Percentiles rank a stretch among this genome's conserved stretches.
These are phyloP conservation scores for Pseudogymnoascus sp. DNA, from an alignment of 2,329 filamentous ascomycete species.

Conservation along the genomic window DNA sequence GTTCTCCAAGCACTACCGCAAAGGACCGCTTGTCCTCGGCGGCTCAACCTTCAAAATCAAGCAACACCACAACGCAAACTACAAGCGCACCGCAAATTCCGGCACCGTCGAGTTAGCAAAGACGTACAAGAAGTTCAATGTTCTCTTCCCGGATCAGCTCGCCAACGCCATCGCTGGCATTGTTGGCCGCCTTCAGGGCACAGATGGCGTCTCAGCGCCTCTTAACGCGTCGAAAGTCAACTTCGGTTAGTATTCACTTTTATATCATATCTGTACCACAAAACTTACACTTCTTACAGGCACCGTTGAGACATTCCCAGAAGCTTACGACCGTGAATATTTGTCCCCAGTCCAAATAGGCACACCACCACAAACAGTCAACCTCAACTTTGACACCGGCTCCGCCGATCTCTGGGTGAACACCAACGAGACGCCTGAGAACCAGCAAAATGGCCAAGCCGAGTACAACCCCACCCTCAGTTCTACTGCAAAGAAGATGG, in stretches of 20 bases:
- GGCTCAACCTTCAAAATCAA: constrained; percentile 11
- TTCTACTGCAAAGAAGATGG: constrained; percentile 11
- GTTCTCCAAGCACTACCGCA: not conserved
- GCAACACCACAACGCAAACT: constrained; percentile 21
- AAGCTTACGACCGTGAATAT: constrained; percentile 8
- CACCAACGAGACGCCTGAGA: constrained; percentile 16
- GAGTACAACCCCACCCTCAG: constrained; percentile 17
- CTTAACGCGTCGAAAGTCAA: not conserved
- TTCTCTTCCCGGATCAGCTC: constrained; percentile 24
- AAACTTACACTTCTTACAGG: not conserved
- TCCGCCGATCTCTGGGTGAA: constrained; percentile 24
- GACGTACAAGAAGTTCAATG: constrained; percentile 28
- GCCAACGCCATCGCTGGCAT: constrained; percentile 13
- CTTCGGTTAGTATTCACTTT: constrained; percentile 1
- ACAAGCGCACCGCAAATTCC: constrained; percentile 24
- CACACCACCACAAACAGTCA: constrained; percentile 17
- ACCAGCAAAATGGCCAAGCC: constrained; percentile 15
- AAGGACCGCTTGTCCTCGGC: not conserved
- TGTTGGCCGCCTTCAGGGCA: constrained; percentile 2
- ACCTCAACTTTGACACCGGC: constrained; percentile 21
- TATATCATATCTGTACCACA: not conserved
- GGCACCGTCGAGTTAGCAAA: constrained; percentile 22
- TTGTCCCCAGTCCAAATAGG: constrained; percentile 17
- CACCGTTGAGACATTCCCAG: constrained; percentile 4
- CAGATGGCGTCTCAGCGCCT: constrained; percentile 11